phyloP scores from a whole-genome alignment of 176 grass and related monocot species.

The Panicum miliaceum region DNA sequence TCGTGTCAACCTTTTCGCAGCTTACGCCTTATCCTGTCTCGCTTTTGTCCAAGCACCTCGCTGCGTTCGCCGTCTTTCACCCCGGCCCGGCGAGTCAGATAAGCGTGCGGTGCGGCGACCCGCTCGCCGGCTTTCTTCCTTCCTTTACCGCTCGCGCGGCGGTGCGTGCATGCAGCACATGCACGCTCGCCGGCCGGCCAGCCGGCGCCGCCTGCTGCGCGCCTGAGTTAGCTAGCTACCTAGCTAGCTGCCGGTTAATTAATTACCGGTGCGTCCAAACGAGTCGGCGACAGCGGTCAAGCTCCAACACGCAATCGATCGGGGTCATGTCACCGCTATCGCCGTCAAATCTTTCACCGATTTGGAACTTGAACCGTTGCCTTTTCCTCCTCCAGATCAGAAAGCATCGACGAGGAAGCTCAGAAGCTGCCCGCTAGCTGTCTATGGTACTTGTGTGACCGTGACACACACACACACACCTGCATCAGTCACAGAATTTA shows the following conservation, averaged over 20 bases:
- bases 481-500: neutral
- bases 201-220: neutral
- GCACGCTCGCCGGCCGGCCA: neutral
- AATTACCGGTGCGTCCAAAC: neutral
- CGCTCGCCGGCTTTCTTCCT: neutral
- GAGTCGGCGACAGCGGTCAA: neutral
- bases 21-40: slow-evolving; percentile 14
- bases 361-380: slow-evolving; percentile 37
- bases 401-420: neutral
- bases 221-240: too few relatives aligned
- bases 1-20: too few relatives aligned
- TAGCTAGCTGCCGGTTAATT: too few relatives aligned
- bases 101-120: neutral
- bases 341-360: slow-evolving; percentile 29
- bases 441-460: neutral
- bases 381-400: neutral
- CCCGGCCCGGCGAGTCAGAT: neutral
- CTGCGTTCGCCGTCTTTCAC: neutral
- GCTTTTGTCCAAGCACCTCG: slow-evolving; percentile 34
- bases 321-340: neutral
- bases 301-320: neutral
- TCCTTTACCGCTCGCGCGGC: neutral
- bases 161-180: neutral
- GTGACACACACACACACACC: neutral
- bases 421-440: neutral